These are phyloP conservation scores for Stephania japonica DNA, from an alignment of 164 flowering plant species.

Conservation along the genomic window DNA sequence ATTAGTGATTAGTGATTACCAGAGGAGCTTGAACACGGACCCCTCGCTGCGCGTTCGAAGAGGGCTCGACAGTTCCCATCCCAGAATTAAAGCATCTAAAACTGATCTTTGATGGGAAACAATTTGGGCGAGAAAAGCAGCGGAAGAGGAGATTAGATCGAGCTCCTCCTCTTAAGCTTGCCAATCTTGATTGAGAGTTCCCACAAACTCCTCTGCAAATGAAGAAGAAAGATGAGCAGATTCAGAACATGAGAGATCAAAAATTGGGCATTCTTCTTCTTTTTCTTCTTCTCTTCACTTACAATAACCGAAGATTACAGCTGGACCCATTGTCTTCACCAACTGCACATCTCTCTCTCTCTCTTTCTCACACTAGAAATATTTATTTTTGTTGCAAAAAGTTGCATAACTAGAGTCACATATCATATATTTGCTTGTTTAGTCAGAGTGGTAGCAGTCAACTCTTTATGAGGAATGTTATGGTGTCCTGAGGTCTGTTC, in stretches of 20 bases:
- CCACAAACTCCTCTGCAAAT: neutral
- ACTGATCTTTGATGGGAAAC: neutral
- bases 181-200: neutral
- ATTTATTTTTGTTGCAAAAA: neutral
- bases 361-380: neutral
- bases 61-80: constrained; percentile 45
- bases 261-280: neutral
- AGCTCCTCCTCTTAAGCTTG: constrained; percentile 2
- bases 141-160: constrained; percentile 13
- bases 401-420: neutral
- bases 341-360: constrained; percentile 16
- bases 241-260: constrained; percentile 13
- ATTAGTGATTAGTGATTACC: constrained; percentile 47
- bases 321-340: constrained; percentile 23
- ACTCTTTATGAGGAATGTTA: neutral
- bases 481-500: neutral
- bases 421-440: neutral
- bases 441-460: constrained; percentile 1
- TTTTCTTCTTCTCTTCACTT: neutral
- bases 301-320: constrained; percentile 11
- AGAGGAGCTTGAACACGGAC: constrained; percentile 78
- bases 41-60: constrained; percentile 55
- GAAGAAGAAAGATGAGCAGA: neutral
- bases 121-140: neutral
- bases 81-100: neutral